phyloP scores from a whole-genome alignment of 1,284 basidiomycete species.

The Apiotrichum mycotoxinovorans region DNA sequence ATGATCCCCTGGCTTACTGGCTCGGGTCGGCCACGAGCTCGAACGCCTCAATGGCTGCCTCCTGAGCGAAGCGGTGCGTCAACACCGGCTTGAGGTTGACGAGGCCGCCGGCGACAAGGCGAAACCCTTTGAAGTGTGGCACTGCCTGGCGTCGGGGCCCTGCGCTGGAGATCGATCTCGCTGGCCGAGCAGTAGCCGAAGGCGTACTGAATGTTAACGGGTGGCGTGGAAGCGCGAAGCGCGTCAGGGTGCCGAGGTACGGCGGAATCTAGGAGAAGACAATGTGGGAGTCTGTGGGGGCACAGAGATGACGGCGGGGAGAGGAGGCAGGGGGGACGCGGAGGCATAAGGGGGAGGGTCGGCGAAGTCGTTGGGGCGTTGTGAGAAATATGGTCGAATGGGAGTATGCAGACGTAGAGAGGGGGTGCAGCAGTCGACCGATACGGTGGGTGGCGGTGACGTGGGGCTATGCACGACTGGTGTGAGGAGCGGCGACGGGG shows the following conservation, averaged over 20 bases:
- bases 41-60: conserved; percentile 73
- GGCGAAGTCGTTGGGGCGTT: too few relatives aligned
- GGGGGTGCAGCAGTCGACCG: too few relatives aligned
- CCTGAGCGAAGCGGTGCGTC: conserved; percentile 75
- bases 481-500: too few relatives aligned
- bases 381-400: too few relatives aligned
- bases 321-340: too few relatives aligned
- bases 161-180: conserved; percentile 56
- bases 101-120: conserved; percentile 70
- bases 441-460: too few relatives aligned
- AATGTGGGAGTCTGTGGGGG: too few relatives aligned
- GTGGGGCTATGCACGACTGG: too few relatives aligned
- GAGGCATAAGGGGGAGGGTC: too few relatives aligned
- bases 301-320: too few relatives aligned
- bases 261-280: conserved; percentile 54
- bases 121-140: conserved; percentile 76
- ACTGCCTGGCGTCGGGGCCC: conserved; percentile 54
- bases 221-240: conserved; percentile 56
- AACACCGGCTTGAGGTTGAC: conserved; percentile 82
- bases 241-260: conserved; percentile 51
- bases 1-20: conserved; percentile 43
- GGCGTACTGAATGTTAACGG: conserved; percentile 46
- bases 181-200: conserved; percentile 54
- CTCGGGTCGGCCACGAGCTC: conserved; percentile 50
- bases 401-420: too few relatives aligned